Base-by-base conservation (phyloP, 2,329 filamentous ascomycete species). In the Calonectria pseudoreteaudii region DNA sequence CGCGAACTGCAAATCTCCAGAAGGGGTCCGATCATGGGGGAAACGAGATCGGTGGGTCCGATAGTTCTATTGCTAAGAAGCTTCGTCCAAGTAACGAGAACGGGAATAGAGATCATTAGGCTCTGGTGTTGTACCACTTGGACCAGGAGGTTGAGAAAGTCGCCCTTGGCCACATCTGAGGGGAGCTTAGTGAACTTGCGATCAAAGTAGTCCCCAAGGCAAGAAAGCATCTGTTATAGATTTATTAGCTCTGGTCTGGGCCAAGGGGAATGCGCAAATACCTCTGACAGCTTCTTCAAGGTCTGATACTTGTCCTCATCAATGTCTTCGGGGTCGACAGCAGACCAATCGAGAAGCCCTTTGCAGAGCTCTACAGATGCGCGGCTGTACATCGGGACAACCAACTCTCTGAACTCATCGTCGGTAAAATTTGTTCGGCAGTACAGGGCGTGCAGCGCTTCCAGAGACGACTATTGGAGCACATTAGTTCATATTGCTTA, bases 211-310 rank as follows among this genome's bases (percentile, higher is more conserved):
- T 94, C 93, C 23, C 94, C 95, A 20, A 98, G 88, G 80, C 94
- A 94, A 30, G 96, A 96, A 13, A 98, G 88, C 87, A 98, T 91
- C 94, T 97, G 76, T 4, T 8, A 18, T 36, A 31, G 23, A 20
- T 73, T 60, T 26, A 20, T 73, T 60, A 68, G 56, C 34, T 36
- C 28, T 56, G 6, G 20, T 34, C 20, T 26, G 7, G 5, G 18
- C 30, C 9, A 2, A 20, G 20, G 7, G 14, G n/a, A 7, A 52
- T 44, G 16, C n/a, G 4, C 18, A 78, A 86, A 77, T 88, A 95
- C 94, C 90, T 99, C 97, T 1, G 96, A 95, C 60, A 98, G 91
- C 84, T 98, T 98, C 86, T 98, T 98, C 50, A 94, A 92, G 78
- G 98, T 92, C 70, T 95, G 92, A 83, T 99, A 98, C 82, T 95